phyloP scores from a whole-genome alignment of 495 filamentous ascomycete species.

The Podospora australis region DNA sequence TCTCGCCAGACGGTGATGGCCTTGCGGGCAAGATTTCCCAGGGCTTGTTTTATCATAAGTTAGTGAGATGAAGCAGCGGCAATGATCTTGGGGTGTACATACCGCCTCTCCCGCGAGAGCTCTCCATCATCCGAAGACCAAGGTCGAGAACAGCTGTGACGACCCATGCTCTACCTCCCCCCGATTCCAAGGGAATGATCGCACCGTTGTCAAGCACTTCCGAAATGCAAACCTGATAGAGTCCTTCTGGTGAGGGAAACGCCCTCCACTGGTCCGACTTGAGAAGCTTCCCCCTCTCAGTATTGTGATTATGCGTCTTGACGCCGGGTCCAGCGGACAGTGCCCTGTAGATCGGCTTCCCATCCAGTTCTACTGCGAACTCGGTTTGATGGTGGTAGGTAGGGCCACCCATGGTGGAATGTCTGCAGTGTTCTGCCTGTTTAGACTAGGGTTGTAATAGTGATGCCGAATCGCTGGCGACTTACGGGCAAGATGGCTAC shows the following conservation, averaged over 20 bases:
- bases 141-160: slow-evolving; percentile 17
- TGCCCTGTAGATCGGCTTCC: too few relatives aligned
- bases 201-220: slow-evolving; percentile 13
- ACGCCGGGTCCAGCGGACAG: too few relatives aligned
- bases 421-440: too few relatives aligned
- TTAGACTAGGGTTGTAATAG: too few relatives aligned
- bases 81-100: background rate
- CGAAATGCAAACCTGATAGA: slow-evolving; percentile 17
- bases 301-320: too few relatives aligned
- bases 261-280: too few relatives aligned
- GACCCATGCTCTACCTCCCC: slow-evolving; percentile 10
- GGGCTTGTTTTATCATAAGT: slow-evolving; percentile 4
- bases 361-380: too few relatives aligned
- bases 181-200: slow-evolving; percentile 9
- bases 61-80: background rate
- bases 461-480: too few relatives aligned
- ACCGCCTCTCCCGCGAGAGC: slow-evolving; percentile 10
- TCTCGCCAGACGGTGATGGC: slow-evolving; percentile 15
- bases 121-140: slow-evolving; percentile 19
- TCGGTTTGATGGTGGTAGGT: too few relatives aligned
- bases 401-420: too few relatives aligned
- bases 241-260: slow-evolving; percentile 8
- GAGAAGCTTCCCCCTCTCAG: too few relatives aligned
- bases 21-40: slow-evolving; percentile 13
- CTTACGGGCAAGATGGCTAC: too few relatives aligned